A percentile compares a stretch with the other conserved stretches of the same genome.
phyloP scores from a whole-genome alignment of 1,284 basidiomycete species.

The Pisolithus thermaeus region DNA sequence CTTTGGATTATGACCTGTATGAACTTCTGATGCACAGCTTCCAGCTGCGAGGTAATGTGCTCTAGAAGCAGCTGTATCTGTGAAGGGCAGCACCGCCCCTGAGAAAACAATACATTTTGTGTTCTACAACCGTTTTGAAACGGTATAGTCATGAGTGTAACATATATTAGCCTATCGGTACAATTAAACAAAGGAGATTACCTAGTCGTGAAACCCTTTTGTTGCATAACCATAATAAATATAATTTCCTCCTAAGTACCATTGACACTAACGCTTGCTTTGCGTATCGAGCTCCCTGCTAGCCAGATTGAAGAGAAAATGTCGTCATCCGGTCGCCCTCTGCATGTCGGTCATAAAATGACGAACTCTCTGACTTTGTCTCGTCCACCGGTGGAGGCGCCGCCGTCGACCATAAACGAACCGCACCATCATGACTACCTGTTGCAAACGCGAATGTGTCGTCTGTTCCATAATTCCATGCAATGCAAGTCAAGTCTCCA shows the following conservation, averaged over 20 bases:
- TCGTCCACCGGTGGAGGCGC: slow-evolving; percentile 8
- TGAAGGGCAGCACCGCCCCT: not conserved
- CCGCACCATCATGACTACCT: slow-evolving; percentile 67
- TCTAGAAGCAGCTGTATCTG: not conserved
- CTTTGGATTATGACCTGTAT: too few species aligned
- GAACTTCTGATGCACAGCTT: slow-evolving; percentile 15
- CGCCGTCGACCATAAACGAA: slow-evolving; percentile 60
- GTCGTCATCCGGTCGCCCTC: slow-evolving; percentile 22
- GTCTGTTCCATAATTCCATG: slow-evolving; percentile 64
- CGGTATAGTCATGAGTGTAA: not conserved
- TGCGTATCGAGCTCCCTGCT: slow-evolving; percentile 12
- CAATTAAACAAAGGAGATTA: not conserved
- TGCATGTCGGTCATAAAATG: slow-evolving; percentile 22
- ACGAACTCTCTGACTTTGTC: slow-evolving; percentile 18
- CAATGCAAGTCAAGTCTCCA: slow-evolving; percentile 67
- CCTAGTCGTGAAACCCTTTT: not conserved
- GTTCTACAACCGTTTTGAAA: not conserved
- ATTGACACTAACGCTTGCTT: slow-evolving; percentile 11
- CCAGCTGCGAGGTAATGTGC: slow-evolving; percentile 15
- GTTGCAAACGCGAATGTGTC: slow-evolving; percentile 76
- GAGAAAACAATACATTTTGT: not conserved
- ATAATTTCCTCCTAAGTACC: slow-evolving; percentile 4
- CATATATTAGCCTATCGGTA: slow-evolving; percentile 3
- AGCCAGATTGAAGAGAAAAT: slow-evolving; percentile 27
- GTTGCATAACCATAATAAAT: slow-evolving; percentile 1